Conservation (phyloP, 2,329 filamentous ascomycete genomes). For the Lachnellula subtilissima region DNA sequence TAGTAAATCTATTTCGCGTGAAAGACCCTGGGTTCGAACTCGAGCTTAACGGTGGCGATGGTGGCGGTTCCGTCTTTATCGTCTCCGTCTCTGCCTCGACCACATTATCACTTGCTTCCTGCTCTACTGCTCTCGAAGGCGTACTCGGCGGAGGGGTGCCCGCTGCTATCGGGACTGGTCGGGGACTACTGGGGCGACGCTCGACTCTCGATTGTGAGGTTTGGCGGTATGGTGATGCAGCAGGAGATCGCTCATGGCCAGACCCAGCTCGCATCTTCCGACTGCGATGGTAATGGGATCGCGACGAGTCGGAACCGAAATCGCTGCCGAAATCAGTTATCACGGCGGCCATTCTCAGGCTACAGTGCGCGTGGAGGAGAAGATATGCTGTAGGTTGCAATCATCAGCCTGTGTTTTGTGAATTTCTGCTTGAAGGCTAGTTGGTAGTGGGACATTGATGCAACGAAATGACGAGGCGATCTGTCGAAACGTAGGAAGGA, state of each 20-base stretch:
- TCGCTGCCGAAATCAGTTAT: slow-evolving; percentile 67
- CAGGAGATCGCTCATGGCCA: slow-evolving; percentile 42
- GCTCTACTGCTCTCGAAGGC: slow-evolving; percentile 12
- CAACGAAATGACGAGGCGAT: not conserved
- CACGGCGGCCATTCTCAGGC: slow-evolving; percentile 54
- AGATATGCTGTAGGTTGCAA: slow-evolving; percentile 18
- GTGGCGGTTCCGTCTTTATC: slow-evolving; percentile 20
- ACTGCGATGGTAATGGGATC: slow-evolving; percentile 46
- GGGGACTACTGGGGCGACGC: slow-evolving; percentile 26
- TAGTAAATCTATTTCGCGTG: slow-evolving; percentile 22
- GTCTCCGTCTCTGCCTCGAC: slow-evolving; percentile 4
- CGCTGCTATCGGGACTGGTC: slow-evolving; percentile 8
- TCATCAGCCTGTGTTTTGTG: slow-evolving; percentile 18
- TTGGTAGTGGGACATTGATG: not conserved
- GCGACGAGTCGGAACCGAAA: slow-evolving; percentile 66
- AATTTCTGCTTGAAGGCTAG: not conserved
- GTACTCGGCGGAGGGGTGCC: slow-evolving; percentile 24
- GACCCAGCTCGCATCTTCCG: slow-evolving; percentile 57
- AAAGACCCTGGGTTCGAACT: slow-evolving; percentile 20
- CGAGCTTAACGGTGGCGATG: slow-evolving; percentile 28
- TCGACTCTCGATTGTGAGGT: slow-evolving; percentile 23
- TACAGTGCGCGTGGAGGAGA: slow-evolving; percentile 17
- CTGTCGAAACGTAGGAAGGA: not conserved
- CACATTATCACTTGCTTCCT: slow-evolving; percentile 8
- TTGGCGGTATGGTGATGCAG: slow-evolving; percentile 36